phyloP scores from a whole-genome alignment of 2,329 filamentous ascomycete species.

The Alternaria postmessia region DNA sequence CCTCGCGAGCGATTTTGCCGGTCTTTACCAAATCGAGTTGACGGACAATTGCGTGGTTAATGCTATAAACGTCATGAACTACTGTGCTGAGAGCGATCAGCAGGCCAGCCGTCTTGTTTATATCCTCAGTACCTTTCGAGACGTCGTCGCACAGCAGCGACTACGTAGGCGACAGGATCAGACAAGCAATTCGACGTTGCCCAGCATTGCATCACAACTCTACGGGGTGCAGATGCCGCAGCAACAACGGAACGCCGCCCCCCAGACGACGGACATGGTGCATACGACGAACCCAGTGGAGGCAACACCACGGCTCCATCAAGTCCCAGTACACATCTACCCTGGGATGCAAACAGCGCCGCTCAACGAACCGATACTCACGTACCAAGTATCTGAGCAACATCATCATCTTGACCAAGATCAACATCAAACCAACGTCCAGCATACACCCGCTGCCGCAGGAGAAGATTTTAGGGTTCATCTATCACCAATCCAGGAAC shows the following conservation, averaged over 20 bases:
- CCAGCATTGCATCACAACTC: constrained; percentile 46
- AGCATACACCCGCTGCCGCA: constrained; percentile 19
- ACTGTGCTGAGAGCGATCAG: constrained; percentile 52
- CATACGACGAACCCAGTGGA: constrained; percentile 25
- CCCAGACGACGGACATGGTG: constrained; percentile 8
- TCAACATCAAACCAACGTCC: constrained; percentile 4
- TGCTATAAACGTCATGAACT: constrained; percentile 51
- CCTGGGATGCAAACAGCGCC: constrained; percentile 46
- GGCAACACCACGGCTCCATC: constrained; percentile 37
- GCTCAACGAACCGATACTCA: constrained; percentile 23
- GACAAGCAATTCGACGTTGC: constrained; percentile 32
- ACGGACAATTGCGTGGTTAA: constrained; percentile 50
- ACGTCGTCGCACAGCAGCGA: constrained; percentile 47
- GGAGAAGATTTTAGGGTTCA: constrained; percentile 38
- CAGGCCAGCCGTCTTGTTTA: constrained; percentile 51
- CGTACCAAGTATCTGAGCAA: constrained; percentile 13
- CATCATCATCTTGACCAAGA: not conserved
- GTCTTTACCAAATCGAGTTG: constrained; percentile 43
- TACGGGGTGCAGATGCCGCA: constrained; percentile 34
- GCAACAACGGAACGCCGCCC: constrained; percentile 17
- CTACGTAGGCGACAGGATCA: constrained; percentile 37
- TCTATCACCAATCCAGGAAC: constrained; percentile 42
- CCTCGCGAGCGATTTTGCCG: constrained; percentile 52
- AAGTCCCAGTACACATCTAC: constrained; percentile 48
- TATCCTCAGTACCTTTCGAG: constrained; percentile 50